Evolutionary conservation across 1,284 basidiomycete genomes (phyloP).

Genomic region (Mycena citricolor): DNA sequence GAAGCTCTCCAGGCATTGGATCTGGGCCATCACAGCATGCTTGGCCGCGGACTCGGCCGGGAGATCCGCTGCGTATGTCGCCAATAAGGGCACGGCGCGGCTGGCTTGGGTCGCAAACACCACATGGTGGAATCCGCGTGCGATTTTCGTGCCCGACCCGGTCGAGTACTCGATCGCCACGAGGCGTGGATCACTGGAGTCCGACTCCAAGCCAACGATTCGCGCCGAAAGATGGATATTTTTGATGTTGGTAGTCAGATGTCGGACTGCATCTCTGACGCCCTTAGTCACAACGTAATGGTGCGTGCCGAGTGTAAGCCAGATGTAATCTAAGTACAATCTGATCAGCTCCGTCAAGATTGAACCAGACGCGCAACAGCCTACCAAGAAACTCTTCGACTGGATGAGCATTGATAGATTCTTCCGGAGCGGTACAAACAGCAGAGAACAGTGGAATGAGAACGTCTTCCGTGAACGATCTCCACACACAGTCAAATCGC

Average conservation of each 20-base stretch:
- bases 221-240: constrained; percentile 55
- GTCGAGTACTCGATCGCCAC: constrained; percentile 40
- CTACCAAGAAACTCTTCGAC: constrained; percentile 62
- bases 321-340: constrained; percentile 54
- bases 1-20: constrained; percentile 45
- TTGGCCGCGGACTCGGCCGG: constrained; percentile 29
- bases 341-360: constrained; percentile 6
- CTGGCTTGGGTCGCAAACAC: constrained; percentile 73
- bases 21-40: constrained; percentile 35
- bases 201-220: constrained; percentile 44
- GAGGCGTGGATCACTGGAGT: constrained; percentile 32
- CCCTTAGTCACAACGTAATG: constrained; percentile 61
- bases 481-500: constrained; percentile 51
- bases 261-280: constrained; percentile 53
- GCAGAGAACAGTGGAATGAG: constrained; percentile 71
- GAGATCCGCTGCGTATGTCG: constrained; percentile 40
- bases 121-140: constrained; percentile 59
- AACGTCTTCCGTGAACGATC: constrained; percentile 51
- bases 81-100: constrained; percentile 50
- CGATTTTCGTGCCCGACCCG: constrained; percentile 28
- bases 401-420: constrained; percentile 53
- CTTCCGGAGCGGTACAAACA: constrained; percentile 60
- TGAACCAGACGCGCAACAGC: constrained; percentile 19
- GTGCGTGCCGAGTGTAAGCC: constrained; percentile 56
- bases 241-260: constrained; percentile 41